Base-by-base conservation (phyloP, 768 basidiomycete genomes). In the Lactarius quietus region DNA sequence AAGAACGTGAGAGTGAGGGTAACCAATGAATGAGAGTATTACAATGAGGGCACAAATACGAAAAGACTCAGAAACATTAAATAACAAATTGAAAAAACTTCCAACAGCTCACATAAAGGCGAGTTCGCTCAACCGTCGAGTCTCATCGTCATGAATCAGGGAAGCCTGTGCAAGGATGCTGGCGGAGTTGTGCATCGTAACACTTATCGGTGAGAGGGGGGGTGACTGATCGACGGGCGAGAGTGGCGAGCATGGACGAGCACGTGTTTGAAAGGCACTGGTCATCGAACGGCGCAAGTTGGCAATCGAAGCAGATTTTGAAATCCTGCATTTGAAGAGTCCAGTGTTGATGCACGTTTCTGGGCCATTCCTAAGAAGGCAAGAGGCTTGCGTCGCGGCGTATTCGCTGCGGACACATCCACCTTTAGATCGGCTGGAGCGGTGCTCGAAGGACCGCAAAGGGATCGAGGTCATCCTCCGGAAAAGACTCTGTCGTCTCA, bases 121-220 rank as follows among this genome's bases (percentile, higher is more conserved):
- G 70, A 89, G 72, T 77, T 92, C 89, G 52, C 86, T 85, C 79
- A 90, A 76, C 73, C 87, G 77, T 74, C 88, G 77, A 67, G 79
- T 81, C 78, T 92, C 89, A 14, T 84, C 86, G 66, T 92, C 88
- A 72, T 83, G 77, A 45, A 91, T 89, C 45, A 74, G 75, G 56
- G 70, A 79, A 61, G 83, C 76, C 75, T 86, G 80, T 38, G 78
- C 58, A 65, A 84, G 57, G 59, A 92, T 89, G 62, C 79, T 85
- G 54, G 81, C 86, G 20, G 77, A 72, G 66, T 76, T 85, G 70
- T 91, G 84, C 63, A 89, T 81, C 54, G 81, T 84, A 39, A 88
- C 86, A 61, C 78, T 76, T 23, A 88, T 75, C 15, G 86, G 77
- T 68, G 76, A 70, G 48, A 83, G 75, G 62, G 62, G 75, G 1